Evolutionary conservation across 352 stramenopile species (phyloP), one percentile per base, ranked within the genome.

Genomic region (Globisporangium cederbergense): DNA sequence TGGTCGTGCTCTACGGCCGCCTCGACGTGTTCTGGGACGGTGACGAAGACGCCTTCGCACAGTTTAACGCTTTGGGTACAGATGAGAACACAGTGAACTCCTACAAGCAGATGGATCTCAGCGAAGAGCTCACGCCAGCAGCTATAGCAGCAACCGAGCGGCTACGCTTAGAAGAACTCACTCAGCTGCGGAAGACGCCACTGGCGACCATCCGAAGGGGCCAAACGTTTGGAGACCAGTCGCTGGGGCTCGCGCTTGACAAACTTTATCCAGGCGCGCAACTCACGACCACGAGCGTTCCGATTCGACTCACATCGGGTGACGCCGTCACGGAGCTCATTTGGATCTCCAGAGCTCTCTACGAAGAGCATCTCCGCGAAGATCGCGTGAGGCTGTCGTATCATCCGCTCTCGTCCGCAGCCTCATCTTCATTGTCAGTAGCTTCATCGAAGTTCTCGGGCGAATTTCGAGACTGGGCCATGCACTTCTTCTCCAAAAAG

Each of bases 191-290:
- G 3, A 66, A 60, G 38, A 58, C 45, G 2, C 61, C 67, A 6
- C 20, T 88, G 0, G 74, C 57, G 4, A 72, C 68, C 0, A 59
- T 90, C 4, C 58, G 62, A 3, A 62, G 74, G 30, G 81, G 77
- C 3, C 81, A 87, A 34, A 75, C 73, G 0, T 76, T 88, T 25
- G 81, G 81, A 7, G 78, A 88, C 53, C 81, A 90, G 64, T 74
- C 71, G 40, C 25, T 88, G n/a, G 75, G 73, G 0, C 78, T 90
- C 16, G 71, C 61, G 0, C 74, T 83, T 14, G 43, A 74, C 42
- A 64, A 70, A 54, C 22, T 63, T 36, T 59, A 73, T 34, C 1
- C 25, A 46, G 43, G 47, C 4, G 52, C 52, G 11, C 58, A 42
- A n/a, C 36, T 58, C 57, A 66, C 63, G 18, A 69, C 20, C 4